A percentile compares a stretch with the other conserved stretches of the same genome.
Conservation (phyloP, 1,284 basidiomycete genomes). For the Irpex sp. region DNA sequence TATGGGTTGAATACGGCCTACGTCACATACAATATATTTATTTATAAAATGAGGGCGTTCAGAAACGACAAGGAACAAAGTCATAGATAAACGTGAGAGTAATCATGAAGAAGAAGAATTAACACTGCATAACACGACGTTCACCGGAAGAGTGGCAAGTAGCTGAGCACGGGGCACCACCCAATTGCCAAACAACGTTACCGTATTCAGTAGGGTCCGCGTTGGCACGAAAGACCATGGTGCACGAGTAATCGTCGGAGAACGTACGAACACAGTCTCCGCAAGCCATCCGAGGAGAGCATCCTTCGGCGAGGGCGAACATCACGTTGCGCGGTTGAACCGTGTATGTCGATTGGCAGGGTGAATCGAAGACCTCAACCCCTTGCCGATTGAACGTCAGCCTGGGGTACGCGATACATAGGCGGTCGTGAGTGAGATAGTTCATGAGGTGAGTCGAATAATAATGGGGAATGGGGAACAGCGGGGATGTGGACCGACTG, state of each 20-base stretch:
- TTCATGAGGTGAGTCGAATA: background rate
- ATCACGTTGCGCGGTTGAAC: background rate
- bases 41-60: too few species aligned
- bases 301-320: background rate
- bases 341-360: background rate
- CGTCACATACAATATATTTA: too few species aligned
- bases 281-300: background rate
- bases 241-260: background rate
- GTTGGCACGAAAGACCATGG: background rate
- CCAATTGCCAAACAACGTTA: background rate
- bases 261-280: background rate
- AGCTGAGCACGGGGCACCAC: background rate
- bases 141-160: background rate
- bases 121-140: background rate
- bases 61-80: background rate
- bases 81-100: background rate
- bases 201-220: background rate
- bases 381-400: background rate
- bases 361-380: background rate
- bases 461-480: background rate
- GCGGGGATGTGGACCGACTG: background rate
- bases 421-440: background rate
- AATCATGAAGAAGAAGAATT: background rate
- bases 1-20: too few species aligned
- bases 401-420: background rate